Evolutionary conservation across 2,329 filamentous ascomycete species (phyloP).

Genomic region (Venturia effusa): DNA sequence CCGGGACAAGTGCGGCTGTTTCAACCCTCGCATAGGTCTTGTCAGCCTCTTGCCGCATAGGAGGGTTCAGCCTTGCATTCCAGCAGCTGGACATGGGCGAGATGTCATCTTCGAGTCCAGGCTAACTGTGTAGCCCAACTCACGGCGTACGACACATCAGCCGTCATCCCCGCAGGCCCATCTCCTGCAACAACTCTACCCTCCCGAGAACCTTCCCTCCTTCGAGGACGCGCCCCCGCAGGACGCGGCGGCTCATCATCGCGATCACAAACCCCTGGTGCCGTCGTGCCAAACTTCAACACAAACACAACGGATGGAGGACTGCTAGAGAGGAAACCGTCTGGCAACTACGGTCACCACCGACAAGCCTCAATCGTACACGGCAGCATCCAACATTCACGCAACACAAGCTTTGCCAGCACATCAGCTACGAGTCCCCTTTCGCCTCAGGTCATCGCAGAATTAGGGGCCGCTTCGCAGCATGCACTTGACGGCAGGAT

Average conservation of each 20-base stretch:
- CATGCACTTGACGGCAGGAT: slow-evolving; percentile 27
- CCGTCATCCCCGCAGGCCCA: slow-evolving; percentile 16
- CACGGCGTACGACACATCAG: neutral
- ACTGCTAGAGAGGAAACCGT: slow-evolving; percentile 37
- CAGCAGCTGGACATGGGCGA: neutral
- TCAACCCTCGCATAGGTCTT: slow-evolving; percentile 1
- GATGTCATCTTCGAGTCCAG: neutral
- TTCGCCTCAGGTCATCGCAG: slow-evolving; percentile 72
- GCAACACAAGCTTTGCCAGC: slow-evolving; percentile 79
- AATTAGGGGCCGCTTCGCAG: slow-evolving; percentile 20
- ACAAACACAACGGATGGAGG: slow-evolving; percentile 15
- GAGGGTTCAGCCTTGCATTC: slow-evolving; percentile 1
- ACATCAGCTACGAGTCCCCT: slow-evolving; percentile 68
- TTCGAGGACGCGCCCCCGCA: slow-evolving; percentile 23
- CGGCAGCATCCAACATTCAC: slow-evolving; percentile 72
- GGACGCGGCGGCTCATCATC: slow-evolving; percentile 24
- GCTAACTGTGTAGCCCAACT: slow-evolving; percentile 2
- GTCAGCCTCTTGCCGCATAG: neutral
- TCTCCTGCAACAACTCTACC: slow-evolving; percentile 19
- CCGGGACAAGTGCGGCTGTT: neutral
- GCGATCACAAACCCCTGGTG: slow-evolving; percentile 32
- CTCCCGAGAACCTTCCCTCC: slow-evolving; percentile 32
- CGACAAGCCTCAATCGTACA: slow-evolving; percentile 95
- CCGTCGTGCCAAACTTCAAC: slow-evolving; percentile 21
- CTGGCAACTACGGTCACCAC: slow-evolving; percentile 69